Percentiles rank a stretch among this genome's conserved stretches.
Evolutionary conservation across 2,329 filamentous ascomycete species (phyloP).

Genomic region (Pseudofabraea citricarpa): DNA sequence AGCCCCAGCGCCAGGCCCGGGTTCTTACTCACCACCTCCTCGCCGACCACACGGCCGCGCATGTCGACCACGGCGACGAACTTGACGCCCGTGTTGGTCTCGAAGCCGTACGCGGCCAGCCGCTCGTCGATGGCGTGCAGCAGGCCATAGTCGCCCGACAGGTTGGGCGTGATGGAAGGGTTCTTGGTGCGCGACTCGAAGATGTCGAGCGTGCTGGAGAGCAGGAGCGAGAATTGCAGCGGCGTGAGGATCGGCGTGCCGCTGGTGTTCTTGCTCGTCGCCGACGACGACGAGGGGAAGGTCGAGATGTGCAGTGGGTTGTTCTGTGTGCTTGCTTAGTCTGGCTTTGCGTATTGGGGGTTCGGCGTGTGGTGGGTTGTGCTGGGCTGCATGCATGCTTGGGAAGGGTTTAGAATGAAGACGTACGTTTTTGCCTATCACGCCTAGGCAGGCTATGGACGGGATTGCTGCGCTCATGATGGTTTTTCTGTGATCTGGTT

Average conservation of each 20-base stretch:
- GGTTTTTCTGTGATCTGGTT: neutral
- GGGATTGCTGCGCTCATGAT: conserved; percentile 53
- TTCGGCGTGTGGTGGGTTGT: too few relatives aligned
- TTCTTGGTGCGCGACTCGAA: conserved; percentile 80
- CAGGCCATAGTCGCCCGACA: conserved; percentile 83
- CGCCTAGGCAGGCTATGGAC: conserved; percentile 85
- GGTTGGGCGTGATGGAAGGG: conserved; percentile 44
- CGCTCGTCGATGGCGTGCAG: conserved; percentile 92
- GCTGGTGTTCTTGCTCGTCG: conserved; percentile 30
- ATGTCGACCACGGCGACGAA: conserved; percentile 90
- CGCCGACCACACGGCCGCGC: conserved; percentile 53
- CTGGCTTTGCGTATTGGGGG: neutral
- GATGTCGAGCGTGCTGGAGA: conserved; percentile 88
- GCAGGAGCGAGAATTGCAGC: conserved; percentile 88
- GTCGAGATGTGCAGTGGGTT: conserved; percentile 92
- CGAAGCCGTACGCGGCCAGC: conserved; percentile 88
- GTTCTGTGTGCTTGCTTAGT: conserved; percentile 56
- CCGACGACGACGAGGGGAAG: conserved; percentile 63
- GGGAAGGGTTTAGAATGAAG: neutral
- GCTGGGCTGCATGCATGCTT: too few relatives aligned
- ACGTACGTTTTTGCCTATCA: conserved; percentile 87
- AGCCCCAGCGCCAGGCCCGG: conserved; percentile 59
- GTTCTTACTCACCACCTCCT: conserved; percentile 14
- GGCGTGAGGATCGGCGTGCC: conserved; percentile 56
- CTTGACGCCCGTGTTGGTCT: conserved; percentile 92